Base-by-base conservation (phyloP, 108 stramenopile species). In the Nitzschia sp. region DNA sequence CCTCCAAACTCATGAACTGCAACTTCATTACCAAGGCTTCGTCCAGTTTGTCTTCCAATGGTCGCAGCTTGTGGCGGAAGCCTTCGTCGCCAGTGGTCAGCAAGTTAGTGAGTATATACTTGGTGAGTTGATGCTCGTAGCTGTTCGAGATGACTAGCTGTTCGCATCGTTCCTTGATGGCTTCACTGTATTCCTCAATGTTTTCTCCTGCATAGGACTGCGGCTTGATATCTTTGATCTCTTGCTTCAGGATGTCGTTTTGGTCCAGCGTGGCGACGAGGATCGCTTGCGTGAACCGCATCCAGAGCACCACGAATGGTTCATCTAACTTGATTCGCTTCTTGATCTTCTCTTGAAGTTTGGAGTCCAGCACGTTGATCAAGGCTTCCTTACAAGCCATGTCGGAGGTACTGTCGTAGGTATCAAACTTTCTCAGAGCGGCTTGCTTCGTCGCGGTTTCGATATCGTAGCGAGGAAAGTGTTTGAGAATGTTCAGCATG, bases 141-240 rank as follows among this genome's bases (percentile, higher is more conserved):
- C n/a, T n/a, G n/a, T n/a, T n/a, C n/a, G n/a, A n/a, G n/a, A 9
- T 51, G 2, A 11, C 47, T 26, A 66, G 42, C n/a, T n/a, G n/a
- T n/a, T n/a, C n/a, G n/a, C n/a, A n/a, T n/a, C n/a, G n/a, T 6
- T 66, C 64, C 19, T 28, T 23, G 11, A 25, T 9, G 2, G 19
- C 25, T 2, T 21, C n/a, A 15, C 21, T 28, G 21, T 6, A 21
- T 2, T 68, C 54, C 3, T 32, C n/a, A 19, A 68, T 4, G 24
- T 68, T 54, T 26, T 68, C 32, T 1, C 66, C 66, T 3, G 66
- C 27, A 29, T 68, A 68, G 38, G 15, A 11, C 38, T 8, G 8
- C 8, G 38, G 11, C 38, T 42, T 42, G 38, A 42, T 8, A 15
- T 42, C 6, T 19, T 54, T 54, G 23, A 54, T 54, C 15, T 19